Evolutionary conservation across 345 rosid genomes (phyloP).

Genomic region (Euphorbia tirucalli): DNA sequence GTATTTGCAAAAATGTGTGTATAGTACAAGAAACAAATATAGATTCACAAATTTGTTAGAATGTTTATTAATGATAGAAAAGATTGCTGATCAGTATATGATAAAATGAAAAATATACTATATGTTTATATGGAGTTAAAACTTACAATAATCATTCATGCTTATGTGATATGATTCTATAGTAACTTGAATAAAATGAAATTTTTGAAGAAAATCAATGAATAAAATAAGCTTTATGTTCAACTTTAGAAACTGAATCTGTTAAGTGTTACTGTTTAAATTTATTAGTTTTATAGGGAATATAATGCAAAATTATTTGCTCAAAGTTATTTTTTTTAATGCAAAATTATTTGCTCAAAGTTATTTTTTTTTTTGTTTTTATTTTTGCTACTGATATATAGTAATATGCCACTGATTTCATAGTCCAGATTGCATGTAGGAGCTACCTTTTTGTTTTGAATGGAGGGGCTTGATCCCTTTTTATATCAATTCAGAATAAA

Average conservation of each 20-base stretch:
- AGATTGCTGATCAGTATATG: neutral
- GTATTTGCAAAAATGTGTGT: neutral
- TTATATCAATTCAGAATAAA: neutral
- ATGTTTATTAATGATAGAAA: neutral
- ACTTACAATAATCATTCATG: neutral
- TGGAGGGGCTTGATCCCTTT: neutral
- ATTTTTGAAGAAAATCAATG: neutral
- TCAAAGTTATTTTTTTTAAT: neutral
- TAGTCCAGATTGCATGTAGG: neutral
- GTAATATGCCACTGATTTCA: neutral
- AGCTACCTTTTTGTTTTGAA: neutral
- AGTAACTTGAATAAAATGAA: neutral
- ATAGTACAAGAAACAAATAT: neutral
- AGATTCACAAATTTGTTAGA: neutral
- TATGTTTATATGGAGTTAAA: neutral
- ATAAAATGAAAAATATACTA: neutral
- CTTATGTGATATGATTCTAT: neutral
- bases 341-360: neutral
- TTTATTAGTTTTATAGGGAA: neutral
- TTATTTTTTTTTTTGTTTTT: neutral
- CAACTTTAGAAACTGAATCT: neutral
- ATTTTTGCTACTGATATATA: neutral
- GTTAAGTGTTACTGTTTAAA: neutral
- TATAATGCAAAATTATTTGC: neutral
- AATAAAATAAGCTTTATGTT: neutral